Evolutionary conservation across 2,329 filamentous ascomycete species (phyloP).

Genomic region (Hypoxylon sp.): DNA sequence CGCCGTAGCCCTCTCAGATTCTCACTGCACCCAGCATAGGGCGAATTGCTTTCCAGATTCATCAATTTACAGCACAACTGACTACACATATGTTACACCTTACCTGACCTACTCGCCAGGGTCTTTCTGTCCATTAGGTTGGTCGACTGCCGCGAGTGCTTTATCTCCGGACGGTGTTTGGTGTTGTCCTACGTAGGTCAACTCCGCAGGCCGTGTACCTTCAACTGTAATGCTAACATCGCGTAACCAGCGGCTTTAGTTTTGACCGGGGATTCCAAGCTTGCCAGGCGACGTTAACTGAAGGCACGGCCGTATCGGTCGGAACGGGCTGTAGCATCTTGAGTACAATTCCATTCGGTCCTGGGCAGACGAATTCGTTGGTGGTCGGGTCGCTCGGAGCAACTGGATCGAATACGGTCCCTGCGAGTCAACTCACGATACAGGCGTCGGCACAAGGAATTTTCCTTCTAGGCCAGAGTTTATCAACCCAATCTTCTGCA

Average conservation of each 20-base stretch:
- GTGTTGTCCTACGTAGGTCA: constrained; percentile 30
- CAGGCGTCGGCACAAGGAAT: constrained; percentile 5
- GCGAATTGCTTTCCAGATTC: constrained; percentile 13
- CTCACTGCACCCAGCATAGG: background rate
- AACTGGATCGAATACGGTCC: background rate
- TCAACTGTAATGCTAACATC: background rate
- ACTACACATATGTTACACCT: constrained; percentile 1
- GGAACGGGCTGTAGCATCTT: constrained; percentile 3
- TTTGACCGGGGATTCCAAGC: constrained; percentile 6
- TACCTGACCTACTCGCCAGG: constrained; percentile 20
- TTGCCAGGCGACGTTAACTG: constrained; percentile 14
- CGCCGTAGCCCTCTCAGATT: constrained; percentile 6
- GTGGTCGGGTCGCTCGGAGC: background rate
- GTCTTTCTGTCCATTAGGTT: constrained; percentile 13
- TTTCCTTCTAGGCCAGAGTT: constrained; percentile 20
- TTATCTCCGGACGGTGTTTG: constrained; percentile 17
- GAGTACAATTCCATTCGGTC: constrained; percentile 17
- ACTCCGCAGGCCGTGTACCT: background rate
- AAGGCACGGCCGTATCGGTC: constrained; percentile 10
- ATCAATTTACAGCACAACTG: background rate
- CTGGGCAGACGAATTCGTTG: background rate
- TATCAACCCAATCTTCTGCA: background rate
- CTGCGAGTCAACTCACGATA: constrained; percentile 11
- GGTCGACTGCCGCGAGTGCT: constrained; percentile 11
- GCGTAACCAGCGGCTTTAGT: constrained; percentile 8